A percentile compares a stretch with the other conserved stretches of the same genome.
These are phyloP conservation scores for Arthrobotrys pseudoclavata DNA, from an alignment of 2,329 filamentous ascomycete genomes.

Conservation along the genomic window DNA sequence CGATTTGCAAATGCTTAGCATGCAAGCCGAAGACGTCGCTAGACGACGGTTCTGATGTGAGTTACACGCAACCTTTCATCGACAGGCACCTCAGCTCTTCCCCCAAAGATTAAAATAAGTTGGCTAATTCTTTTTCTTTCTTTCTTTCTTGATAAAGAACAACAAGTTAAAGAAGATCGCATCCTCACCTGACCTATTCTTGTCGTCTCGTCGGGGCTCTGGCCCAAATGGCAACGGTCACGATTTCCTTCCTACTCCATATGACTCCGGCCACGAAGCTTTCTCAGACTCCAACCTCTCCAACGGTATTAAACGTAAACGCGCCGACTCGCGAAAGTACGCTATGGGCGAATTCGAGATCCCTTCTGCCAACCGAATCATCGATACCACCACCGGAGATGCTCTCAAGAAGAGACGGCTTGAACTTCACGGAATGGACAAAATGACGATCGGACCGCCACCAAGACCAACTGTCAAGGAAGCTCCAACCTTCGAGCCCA, in stretches of 20 bases:
- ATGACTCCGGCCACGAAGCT: conserved; percentile 55
- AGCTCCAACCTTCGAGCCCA: conserved; percentile 47
- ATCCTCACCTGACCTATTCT: conserved; percentile 47
- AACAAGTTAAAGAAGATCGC: conserved; percentile 57
- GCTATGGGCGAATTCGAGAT: conserved; percentile 55
- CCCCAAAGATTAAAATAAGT: background rate
- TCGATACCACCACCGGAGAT: conserved; percentile 45
- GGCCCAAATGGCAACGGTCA: conserved; percentile 49
- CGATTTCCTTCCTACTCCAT: conserved; percentile 57
- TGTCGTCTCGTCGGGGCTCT: conserved; percentile 45
- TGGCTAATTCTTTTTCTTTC: conserved; percentile 10
- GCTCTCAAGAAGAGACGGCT: conserved; percentile 53
- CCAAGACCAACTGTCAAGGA: conserved; percentile 45
- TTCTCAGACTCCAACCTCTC: conserved; percentile 58
- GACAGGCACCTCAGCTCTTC: background rate
- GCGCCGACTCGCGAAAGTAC: conserved; percentile 56
- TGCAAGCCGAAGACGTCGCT: conserved; percentile 55
- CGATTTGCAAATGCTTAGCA: conserved; percentile 56
- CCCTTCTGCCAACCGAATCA: conserved; percentile 27
- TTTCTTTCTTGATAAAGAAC: background rate
- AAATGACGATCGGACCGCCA: conserved; percentile 17
- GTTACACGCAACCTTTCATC: conserved; percentile 8
- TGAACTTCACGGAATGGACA: conserved; percentile 47
- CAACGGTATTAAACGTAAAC: conserved; percentile 56
- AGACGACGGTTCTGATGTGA: conserved; percentile 51